Evolutionary conservation across 768 basidiomycete genomes (phyloP), one percentile per base, ranked within the genome.

Genomic region (Naganishia onofrii): DNA sequence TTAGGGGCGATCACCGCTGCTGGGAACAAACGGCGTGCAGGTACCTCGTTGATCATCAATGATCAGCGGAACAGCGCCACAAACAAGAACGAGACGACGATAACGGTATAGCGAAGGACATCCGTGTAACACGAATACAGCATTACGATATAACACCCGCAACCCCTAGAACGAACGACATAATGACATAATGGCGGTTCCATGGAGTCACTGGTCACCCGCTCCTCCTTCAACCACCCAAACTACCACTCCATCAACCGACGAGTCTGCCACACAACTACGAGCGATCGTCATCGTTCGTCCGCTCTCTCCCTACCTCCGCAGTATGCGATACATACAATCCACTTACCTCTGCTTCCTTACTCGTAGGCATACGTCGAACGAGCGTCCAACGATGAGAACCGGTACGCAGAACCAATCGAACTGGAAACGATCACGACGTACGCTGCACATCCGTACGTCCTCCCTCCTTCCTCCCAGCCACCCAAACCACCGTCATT

Each of bases 361-460:
- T 13, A n/a, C 23, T 26, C n/a, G 23, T 29, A 63, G 60, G 36
- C 38, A 26, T 63, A 63, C 28, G 60, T 63, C 38, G 60, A 63
- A 28, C 60, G 42, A 26, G 60, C 60, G 12, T 63, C 60, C 1
- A 63, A 63, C 26, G 15, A 44, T 12, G 60, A 63, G 38, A 46
- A 44, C 60, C 36, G 60, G 28, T 63, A 63, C 42, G 60, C 60
- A 17, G 60, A 63, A 44, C 60, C 60, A n/a, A 42, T 63, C 7
- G 60, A 63, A 29, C 60, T 63, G n/a, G 60, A 63, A 17, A 63
- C 60, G 42, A 63, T 63, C 42, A 63, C 38, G 23, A 63, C 60
- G 7, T 63, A 63, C 28, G 60, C 60, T 3, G 42, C 38, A 44
- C 38, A 63, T 29, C 60, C 42, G 60, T 63, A 29, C 38, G 60